phyloP scores from a whole-genome alignment of 768 basidiomycete species.

The Fibroporia radiculosa region DNA sequence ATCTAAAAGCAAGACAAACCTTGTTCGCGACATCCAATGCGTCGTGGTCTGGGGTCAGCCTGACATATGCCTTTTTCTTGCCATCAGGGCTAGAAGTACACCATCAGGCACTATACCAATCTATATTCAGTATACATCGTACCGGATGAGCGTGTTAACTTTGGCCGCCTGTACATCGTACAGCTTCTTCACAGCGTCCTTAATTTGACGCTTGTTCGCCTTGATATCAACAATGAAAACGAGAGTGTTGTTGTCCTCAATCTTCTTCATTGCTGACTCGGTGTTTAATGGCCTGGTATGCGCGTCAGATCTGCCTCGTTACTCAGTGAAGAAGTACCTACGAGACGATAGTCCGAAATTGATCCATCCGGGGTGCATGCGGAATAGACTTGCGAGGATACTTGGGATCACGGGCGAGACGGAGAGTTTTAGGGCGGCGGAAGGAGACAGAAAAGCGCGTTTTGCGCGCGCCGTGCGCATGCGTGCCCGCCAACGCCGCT shows the following conservation, averaged over 20 bases:
- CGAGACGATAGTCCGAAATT: conserved; percentile 91
- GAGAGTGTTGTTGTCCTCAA: conserved; percentile 98
- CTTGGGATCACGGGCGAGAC: conserved; percentile 73
- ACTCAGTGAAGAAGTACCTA: conserved; percentile 34
- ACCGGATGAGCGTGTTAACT: conserved; percentile 98
- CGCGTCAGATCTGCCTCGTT: too few relatives aligned
- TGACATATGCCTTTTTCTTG: conserved; percentile 99
- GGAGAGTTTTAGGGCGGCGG: conserved; percentile 93
- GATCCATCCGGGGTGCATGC: conserved; percentile 92
- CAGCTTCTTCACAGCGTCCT: conserved; percentile 98
- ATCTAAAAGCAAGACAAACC: conserved; percentile 35
- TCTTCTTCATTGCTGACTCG: conserved; percentile 99
- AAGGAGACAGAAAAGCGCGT: conserved; percentile 82
- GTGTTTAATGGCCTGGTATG: conserved; percentile 76
- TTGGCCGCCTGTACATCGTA: conserved; percentile 96
- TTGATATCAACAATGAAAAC: conserved; percentile 96
- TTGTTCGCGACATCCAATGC: conserved; percentile 97
- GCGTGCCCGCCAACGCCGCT: conserved; percentile 84
- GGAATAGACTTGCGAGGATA: conserved; percentile 95
- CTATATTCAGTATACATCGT: conserved; percentile 18
- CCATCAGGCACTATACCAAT: background rate
- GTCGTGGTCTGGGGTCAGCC: conserved; percentile 91
- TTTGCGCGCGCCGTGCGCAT: conserved; percentile 73
- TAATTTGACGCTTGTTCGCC: conserved; percentile 98
- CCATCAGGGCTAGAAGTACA: conserved; percentile 72